Percentiles rank a stretch among this genome's conserved stretches.
These are phyloP conservation scores for Lentinus polychrous DNA, from an alignment of 1,284 basidiomycete genomes.

Conservation along the genomic window DNA sequence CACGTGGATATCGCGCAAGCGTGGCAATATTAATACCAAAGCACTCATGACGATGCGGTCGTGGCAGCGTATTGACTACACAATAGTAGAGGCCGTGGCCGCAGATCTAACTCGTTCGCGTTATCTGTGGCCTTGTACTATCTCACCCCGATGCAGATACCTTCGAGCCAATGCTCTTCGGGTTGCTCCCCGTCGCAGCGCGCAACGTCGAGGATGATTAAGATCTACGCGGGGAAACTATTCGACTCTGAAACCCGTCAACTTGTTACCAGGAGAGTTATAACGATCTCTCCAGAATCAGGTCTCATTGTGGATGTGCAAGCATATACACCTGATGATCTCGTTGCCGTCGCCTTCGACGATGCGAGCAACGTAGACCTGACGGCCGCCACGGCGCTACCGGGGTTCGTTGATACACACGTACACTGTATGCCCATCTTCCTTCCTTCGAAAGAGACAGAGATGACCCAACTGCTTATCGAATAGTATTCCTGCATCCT, in stretches of 20 bases:
- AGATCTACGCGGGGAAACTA: slow-evolving; percentile 34
- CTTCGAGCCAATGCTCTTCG: too few relatives aligned
- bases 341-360: slow-evolving; percentile 24
- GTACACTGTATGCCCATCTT: slow-evolving; percentile 46
- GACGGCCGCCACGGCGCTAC: slow-evolving; percentile 43
- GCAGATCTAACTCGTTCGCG: too few relatives aligned
- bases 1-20: too few relatives aligned
- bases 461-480: background rate
- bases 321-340: slow-evolving; percentile 18
- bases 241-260: slow-evolving; percentile 33
- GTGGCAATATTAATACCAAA: too few relatives aligned
- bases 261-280: slow-evolving; percentile 30
- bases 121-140: too few relatives aligned
- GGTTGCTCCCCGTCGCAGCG: too few relatives aligned
- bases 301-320: slow-evolving; percentile 31
- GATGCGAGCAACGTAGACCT: slow-evolving; percentile 34
- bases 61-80: too few relatives aligned
- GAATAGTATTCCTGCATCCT: slow-evolving; percentile 53
- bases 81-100: too few relatives aligned
- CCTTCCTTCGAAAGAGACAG: background rate
- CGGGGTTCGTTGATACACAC: slow-evolving; percentile 63
- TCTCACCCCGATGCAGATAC: too few relatives aligned
- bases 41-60: too few relatives aligned
- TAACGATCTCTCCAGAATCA: slow-evolving; percentile 31
- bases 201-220: slow-evolving; percentile 9